Conservation (phyloP, 23 red algal species). For the Pyropia yezoensis region DNA sequence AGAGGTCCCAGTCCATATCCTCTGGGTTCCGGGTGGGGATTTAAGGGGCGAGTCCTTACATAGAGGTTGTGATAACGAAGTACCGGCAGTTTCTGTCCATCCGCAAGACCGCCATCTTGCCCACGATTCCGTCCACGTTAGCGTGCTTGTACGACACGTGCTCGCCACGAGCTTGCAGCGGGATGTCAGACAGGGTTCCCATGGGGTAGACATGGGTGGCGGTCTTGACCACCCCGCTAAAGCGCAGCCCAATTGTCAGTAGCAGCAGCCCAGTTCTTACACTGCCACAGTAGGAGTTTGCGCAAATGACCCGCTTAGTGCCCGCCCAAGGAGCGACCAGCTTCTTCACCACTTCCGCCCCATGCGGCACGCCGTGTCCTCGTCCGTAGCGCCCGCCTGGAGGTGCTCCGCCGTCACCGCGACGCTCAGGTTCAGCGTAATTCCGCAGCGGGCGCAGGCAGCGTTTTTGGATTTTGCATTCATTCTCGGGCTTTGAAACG, state of each 20-base stretch:
- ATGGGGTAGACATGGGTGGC: too few relatives aligned
- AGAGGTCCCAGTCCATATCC: too few relatives aligned
- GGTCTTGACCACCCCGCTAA: slow-evolving; percentile 20
- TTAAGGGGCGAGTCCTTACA: too few relatives aligned
- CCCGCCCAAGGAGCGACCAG: slow-evolving; percentile 6
- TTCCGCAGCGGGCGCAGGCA: neutral
- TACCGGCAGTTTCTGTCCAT: slow-evolving; percentile 5
- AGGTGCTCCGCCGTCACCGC: slow-evolving; percentile 2
- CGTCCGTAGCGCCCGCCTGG: neutral
- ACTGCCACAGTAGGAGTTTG: slow-evolving; percentile 16
- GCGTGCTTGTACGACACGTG: neutral
- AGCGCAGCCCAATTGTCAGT: slow-evolving; percentile 3
- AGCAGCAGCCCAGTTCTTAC: neutral
- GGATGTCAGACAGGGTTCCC: too few relatives aligned
- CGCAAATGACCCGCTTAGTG: neutral
- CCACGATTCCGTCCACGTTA: neutral
- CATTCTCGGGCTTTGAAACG: neutral
- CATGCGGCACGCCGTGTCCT: neutral
- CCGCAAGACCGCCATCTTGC: slow-evolving; percentile 9
- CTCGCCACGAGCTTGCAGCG: too few relatives aligned
- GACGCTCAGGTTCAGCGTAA: neutral
- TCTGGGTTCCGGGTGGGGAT: too few relatives aligned
- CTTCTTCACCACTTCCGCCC: neutral
- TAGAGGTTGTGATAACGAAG: slow-evolving; percentile 4
- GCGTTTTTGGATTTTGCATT: slow-evolving; percentile 1